phyloP scores from a whole-genome alignment of 2,329 filamentous ascomycete genomes.

The Aspergillus transmontanensis region DNA sequence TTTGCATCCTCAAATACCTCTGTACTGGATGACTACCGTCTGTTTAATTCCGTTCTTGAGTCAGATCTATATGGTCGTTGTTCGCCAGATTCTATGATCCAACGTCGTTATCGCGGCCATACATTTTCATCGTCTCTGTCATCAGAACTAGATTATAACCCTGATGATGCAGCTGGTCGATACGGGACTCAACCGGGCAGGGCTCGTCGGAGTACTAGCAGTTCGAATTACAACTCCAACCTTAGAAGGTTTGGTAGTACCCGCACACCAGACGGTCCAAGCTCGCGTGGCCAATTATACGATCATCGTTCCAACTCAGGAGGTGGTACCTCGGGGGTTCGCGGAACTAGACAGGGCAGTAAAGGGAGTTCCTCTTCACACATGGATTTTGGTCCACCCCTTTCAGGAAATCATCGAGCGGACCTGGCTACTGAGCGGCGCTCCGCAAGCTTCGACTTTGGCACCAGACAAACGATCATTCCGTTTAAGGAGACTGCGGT shows the following conservation, averaged over 20 bases:
- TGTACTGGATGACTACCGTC: constrained; percentile 38
- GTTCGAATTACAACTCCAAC: constrained; percentile 67
- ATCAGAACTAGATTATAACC: constrained; percentile 55
- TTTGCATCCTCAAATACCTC: constrained; percentile 56
- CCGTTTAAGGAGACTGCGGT: constrained; percentile 23
- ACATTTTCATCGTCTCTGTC: constrained; percentile 63
- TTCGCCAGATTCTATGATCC: constrained; percentile 33
- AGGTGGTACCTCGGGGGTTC: constrained; percentile 26
- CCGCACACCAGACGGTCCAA: constrained; percentile 47
- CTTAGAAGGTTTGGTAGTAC: constrained; percentile 66
- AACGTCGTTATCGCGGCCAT: constrained; percentile 56
- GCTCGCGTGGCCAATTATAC: constrained; percentile 40
- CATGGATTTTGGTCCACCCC: constrained; percentile 66
- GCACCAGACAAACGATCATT: constrained; percentile 36
- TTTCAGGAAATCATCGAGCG: constrained; percentile 33
- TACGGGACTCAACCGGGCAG: constrained; percentile 45
- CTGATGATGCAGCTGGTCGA: constrained; percentile 41
- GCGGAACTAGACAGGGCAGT: constrained; percentile 61
- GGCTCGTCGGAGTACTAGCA: constrained; percentile 77
- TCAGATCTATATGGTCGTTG: constrained; percentile 37
- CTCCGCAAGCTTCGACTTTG: constrained; percentile 50
- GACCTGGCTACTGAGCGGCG: constrained; percentile 38
- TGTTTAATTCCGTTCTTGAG: constrained; percentile 45
- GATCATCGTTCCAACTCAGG: constrained; percentile 32
- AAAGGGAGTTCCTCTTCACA: constrained; percentile 77